These are phyloP conservation scores for Teunomyces gatunensis DNA, from an alignment of 805 yeast genomes.

Conservation along the genomic window DNA sequence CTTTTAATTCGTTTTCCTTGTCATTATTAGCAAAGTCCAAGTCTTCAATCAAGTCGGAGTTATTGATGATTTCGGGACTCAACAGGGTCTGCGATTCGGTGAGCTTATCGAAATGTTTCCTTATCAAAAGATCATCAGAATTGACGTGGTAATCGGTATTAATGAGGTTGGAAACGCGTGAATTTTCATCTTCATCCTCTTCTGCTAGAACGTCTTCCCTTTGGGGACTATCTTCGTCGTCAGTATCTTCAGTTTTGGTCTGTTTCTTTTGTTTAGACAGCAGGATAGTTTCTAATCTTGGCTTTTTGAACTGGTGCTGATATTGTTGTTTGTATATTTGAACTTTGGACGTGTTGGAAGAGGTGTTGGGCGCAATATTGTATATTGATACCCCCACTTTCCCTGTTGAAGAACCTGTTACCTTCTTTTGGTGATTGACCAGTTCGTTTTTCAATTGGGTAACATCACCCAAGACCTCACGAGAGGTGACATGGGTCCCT, in stretches of 20 bases:
- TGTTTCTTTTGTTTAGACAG: conserved; percentile 2
- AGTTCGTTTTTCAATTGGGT: conserved; percentile 21
- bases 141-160: conserved; percentile 2
- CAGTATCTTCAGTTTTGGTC: conserved; percentile 11
- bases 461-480: conserved; percentile 31
- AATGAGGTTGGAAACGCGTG: not conserved
- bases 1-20: conserved; percentile 12
- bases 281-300: conserved; percentile 16
- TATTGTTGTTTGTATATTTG: conserved; percentile 17
- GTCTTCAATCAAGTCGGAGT: conserved; percentile 4
- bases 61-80: conserved; percentile 7
- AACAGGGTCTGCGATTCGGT: not conserved
- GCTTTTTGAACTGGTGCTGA: conserved; percentile 18
- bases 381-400: not conserved
- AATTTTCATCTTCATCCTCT: conserved; percentile 9
- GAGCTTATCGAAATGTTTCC: conserved; percentile 8
- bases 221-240: conserved; percentile 10
- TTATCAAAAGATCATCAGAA: conserved; percentile 9
- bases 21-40: conserved; percentile 7
- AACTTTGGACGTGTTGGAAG: conserved; percentile 12
- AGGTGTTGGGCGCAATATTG: not conserved
- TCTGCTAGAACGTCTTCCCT: conserved; percentile 9
- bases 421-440: conserved; percentile 1
- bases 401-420: not conserved
- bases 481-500: conserved; percentile 8